Evolutionary conservation across 768 basidiomycete genomes (phyloP), one percentile per base, ranked within the genome.

Genomic region (Inosperma sp.): DNA sequence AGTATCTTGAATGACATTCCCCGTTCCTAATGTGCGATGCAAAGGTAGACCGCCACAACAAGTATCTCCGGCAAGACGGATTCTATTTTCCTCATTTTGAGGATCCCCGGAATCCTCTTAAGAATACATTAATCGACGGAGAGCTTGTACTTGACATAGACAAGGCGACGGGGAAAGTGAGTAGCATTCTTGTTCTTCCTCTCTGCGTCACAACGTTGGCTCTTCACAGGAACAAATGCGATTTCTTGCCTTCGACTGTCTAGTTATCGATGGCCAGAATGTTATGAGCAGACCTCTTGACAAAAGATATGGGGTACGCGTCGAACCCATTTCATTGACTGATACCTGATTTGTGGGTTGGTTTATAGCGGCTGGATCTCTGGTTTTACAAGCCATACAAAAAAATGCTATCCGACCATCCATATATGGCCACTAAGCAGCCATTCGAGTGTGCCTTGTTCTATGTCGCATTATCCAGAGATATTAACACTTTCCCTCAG

Each of bases 11-110:
- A 37, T 48, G 19, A 40, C 13, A 19, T 26, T 17, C 25, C 16
- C 10, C n/a, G 26, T 43, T 31, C 25, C 43, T 4, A 42, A 33
- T 23, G 45, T 33, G 31, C 19, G 21, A 7, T 33, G 7, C 39
- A 9, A 62, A 99, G 95, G 89, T 98, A 61, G 95, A 99, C 76
- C 83, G 96, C 51, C 92, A 94, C 64, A 94, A 98, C 62, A 69
- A 75, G 2, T 98, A 93, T 65, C 85, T 88, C 53, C 67, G 80
- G 59, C 68, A 93, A 7, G 61, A 69, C 12, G 91, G 90, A 2
- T 74, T 97, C 33, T 90, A 78, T 70, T 97, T 99, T 62, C 96
- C 95, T 19, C 90, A 94, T 61, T 84, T 87, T 59, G 88, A 88
- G 57, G 77, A 84, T 54, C 82, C 80, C 2, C 71, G 71, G 54